Percentiles rank a stretch among this genome's conserved stretches.
phyloP scores from a whole-genome alignment of 2,329 filamentous ascomycete species.

The Raffaelea deltoideospora region DNA sequence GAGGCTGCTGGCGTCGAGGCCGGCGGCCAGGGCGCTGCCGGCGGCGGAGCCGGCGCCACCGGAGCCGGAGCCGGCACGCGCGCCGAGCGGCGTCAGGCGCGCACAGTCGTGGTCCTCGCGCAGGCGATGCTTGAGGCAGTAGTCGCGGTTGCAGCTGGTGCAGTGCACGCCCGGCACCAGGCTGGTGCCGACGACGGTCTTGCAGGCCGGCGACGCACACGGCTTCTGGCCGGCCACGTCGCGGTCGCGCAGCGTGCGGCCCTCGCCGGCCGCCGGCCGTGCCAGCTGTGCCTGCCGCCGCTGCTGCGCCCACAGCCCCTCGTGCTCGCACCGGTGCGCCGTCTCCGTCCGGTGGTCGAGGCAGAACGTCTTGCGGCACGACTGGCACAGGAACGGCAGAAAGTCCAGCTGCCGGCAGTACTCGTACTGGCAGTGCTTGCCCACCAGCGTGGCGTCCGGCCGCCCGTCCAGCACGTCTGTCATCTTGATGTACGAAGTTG shows the following conservation, averaged over 20 bases:
- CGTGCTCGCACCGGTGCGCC: constrained; percentile 52
- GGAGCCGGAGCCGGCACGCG: constrained; percentile 19
- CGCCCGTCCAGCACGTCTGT: constrained; percentile 35
- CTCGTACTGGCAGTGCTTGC: constrained; percentile 76
- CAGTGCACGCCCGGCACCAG: constrained; percentile 58
- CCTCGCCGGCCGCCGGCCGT: constrained; percentile 36
- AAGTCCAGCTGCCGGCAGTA: constrained; percentile 96
- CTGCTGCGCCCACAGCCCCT: constrained; percentile 47
- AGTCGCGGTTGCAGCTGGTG: constrained; percentile 52
- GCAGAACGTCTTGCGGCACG: constrained; percentile 73
- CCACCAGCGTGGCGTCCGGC: constrained; percentile 54
- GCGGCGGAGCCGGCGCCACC: background rate
- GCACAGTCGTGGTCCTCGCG: constrained; percentile 73
- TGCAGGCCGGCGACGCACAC: constrained; percentile 52
- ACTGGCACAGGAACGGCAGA: constrained; percentile 85
- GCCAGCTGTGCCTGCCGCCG: constrained; percentile 38
- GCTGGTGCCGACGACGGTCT: constrained; percentile 54
- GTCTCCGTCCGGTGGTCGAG: constrained; percentile 85
- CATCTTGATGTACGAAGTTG: constrained; percentile 55
- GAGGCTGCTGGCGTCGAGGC: constrained; percentile 49
- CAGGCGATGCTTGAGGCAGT: constrained; percentile 65
- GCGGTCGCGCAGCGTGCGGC: constrained; percentile 37
- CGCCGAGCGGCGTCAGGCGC: constrained; percentile 49
- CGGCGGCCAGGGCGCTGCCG: constrained; percentile 37
- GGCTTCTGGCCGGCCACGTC: constrained; percentile 47